Evolutionary conservation across 495 filamentous ascomycete genomes (phyloP).

Genomic region (Beverwykella pulmonaria): DNA sequence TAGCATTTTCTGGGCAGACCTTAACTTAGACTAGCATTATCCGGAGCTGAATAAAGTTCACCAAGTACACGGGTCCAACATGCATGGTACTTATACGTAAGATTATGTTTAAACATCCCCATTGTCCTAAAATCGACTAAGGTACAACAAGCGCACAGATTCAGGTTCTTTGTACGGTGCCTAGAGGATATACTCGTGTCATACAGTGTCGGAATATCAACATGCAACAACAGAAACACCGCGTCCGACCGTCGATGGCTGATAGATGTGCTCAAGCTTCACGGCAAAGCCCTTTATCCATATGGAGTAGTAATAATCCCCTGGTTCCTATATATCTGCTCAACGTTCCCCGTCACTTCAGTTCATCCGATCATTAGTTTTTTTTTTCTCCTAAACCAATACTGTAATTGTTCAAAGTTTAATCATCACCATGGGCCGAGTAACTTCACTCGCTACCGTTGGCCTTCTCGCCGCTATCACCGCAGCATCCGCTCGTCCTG

Average conservation of each 20-base stretch:
- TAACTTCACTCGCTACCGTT: background rate
- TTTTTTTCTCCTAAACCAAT: background rate
- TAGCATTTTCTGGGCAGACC: too few relatives aligned
- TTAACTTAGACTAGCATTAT: too few relatives aligned
- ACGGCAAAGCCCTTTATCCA: background rate
- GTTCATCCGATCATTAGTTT: background rate
- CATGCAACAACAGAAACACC: background rate
- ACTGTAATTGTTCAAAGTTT: background rate
- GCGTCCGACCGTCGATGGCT: background rate
- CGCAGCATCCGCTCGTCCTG: background rate
- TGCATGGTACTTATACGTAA: too few relatives aligned
- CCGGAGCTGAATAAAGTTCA: too few relatives aligned
- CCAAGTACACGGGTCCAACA: too few relatives aligned
- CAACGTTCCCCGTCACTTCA: background rate
- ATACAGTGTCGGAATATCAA: background rate
- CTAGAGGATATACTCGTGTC: background rate
- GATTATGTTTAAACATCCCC: too few relatives aligned
- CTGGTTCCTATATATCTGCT: background rate
- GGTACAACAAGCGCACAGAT: background rate
- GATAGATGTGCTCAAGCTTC: background rate
- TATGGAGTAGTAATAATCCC: background rate
- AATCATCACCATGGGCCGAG: background rate
- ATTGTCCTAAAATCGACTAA: background rate
- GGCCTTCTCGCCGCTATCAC: slow-evolving; percentile 1
- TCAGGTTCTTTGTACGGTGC: background rate